A percentile compares a stretch with the other conserved stretches of the same genome.
Conservation (phyloP, 129 eudicot species). For the carrot (Daucus carota) region DH1_v3.0 NC_030383.2:9026001-9026500, state of each 20-base stretch:
- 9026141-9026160: not conserved
- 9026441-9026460: not conserved
- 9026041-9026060: not conserved
- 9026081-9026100: not conserved
- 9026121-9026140: not conserved
- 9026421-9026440: not conserved
- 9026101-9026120: not conserved
- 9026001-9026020: not conserved
- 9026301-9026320: constrained; percentile 82
- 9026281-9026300: constrained; percentile 71
- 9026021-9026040: not conserved
- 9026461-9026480: not conserved
- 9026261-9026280: constrained; percentile 67
- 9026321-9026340: constrained; percentile 91
- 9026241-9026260: constrained; percentile 98
- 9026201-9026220: constrained; percentile 99
- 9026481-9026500: constrained; percentile 57
- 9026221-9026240: constrained; percentile 98
- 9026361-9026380: constrained; percentile 99
- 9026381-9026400: constrained; percentile 9
- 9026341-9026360: constrained; percentile 54
- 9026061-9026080: not conserved
- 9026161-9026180: not conserved
- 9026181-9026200: constrained; percentile 65
- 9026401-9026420: not conserved